Evolutionary conservation across 2,329 filamentous ascomycete species (phyloP), one percentile per base, ranked within the genome.

Genomic region (Fusarium goolgardi): DNA sequence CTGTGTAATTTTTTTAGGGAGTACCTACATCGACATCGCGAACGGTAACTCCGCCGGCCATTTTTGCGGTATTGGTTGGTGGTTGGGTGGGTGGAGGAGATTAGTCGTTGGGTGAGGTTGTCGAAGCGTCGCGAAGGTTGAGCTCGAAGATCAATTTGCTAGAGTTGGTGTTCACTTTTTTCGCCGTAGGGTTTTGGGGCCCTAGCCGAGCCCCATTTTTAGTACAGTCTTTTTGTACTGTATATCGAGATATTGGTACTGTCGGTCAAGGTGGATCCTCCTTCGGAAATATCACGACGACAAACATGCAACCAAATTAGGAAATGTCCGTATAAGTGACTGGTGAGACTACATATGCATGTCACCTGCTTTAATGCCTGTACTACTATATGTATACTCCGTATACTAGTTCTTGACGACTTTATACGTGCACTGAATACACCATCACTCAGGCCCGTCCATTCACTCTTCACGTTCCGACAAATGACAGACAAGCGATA

Each of bases 21-120:
- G 69, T 63, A 88, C 88, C 84, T 89, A 92, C 90, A 88, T 92
- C 90, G 82, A 94, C 91, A 85, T 94, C 92, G 85, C 91, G 91
- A 84, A 95, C 92, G 78, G 85, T 88, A 81, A 93, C 87, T 83
- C 91, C 92, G 83, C 90, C 88, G 81, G 85, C 84, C 92, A 94
- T 94, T 82, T 86, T 93, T 85, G 85, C 86, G 86, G 86, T 88
- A 74, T 77, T 80, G 75, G 71, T 71, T 74, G 73, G 60, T 65
- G 65, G 55, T 53, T 57, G 59, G 59, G 57, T 62, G 57, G 70
- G 56, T 61, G 55, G 57, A 59, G 64, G 67, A 63, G 63, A 67
- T 65, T 70, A 73, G 70, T 75, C 71, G 74, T 74, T 76, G 75
- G 71, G 73, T 75, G 73, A 59, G 66, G 74, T 73, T 76, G 70